A percentile compares a stretch with the other conserved stretches of the same genome.
phyloP scores from a whole-genome alignment of 2,329 filamentous ascomycete species.

The Helicocarpus griseus region DNA sequence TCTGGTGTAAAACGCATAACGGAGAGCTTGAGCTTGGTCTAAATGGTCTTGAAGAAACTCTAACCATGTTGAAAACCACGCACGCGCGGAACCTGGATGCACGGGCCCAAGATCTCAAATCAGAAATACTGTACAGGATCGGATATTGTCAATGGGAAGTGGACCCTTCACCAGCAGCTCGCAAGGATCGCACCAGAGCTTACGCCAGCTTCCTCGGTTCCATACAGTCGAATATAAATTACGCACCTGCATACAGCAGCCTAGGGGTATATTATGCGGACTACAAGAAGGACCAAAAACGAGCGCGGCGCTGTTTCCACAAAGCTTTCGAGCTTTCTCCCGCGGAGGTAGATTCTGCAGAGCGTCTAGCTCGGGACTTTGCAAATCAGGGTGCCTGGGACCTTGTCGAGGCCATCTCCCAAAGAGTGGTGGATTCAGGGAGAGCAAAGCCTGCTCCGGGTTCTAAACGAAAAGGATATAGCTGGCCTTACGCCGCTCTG shows the following conservation, averaged over 20 bases:
- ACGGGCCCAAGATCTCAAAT: conserved; percentile 69
- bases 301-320: conserved; percentile 87
- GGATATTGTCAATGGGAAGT: conserved; percentile 81
- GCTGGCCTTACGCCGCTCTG: conserved; percentile 90
- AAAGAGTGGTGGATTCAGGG: conserved; percentile 87
- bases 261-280: conserved; percentile 86
- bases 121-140: conserved; percentile 77
- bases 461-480: conserved; percentile 84
- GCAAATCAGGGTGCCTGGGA: conserved; percentile 93
- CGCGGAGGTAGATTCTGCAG: conserved; percentile 75
- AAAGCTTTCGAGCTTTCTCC: conserved; percentile 91
- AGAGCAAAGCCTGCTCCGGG: conserved; percentile 83
- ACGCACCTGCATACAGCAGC: conserved; percentile 82
- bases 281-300: conserved; percentile 75
- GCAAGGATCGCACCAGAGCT: conserved; percentile 71
- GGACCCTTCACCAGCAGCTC: conserved; percentile 60
- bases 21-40: conserved; percentile 63
- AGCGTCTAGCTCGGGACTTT: conserved; percentile 75
- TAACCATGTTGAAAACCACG: conserved; percentile 55
- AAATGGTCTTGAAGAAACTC: conserved; percentile 59
- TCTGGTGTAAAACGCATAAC: conserved; percentile 81
- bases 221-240: conserved; percentile 76
- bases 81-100: conserved; percentile 48
- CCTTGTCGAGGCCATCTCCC: conserved; percentile 82
- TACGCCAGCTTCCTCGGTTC: conserved; percentile 77